Evolutionary conservation across 148 eudicot species (phyloP), one percentile per base, ranked within the genome.

Genomic region (Selenicereus undatus): DNA sequence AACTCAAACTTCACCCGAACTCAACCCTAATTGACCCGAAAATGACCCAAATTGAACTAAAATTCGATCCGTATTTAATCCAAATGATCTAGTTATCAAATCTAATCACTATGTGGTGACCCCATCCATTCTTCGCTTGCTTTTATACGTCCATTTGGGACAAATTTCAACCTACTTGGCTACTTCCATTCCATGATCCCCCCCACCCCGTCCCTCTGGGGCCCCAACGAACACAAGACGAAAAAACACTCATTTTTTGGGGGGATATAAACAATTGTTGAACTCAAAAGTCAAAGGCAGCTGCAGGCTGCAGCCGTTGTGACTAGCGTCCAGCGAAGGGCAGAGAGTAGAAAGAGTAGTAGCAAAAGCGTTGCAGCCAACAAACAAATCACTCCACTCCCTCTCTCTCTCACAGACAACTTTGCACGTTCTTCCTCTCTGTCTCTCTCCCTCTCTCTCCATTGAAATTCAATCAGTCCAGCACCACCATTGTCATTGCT

Each of bases 231-330:
- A 39, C 1, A 39, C 43, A 39, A 39, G 2, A 39, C 43, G 3
- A 39, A 39, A 39, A 39, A 7, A 39, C 7, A 39, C 8, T 39
- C 58, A 9, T 52, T 52, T 52, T 52, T 4, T 0, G 4, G 58
- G 58, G 58, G 1, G 2, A 16, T 56, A 5, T 56, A 56, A 16
- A 56, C 62, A 56, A 16, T 18, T 56, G 22, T 4, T 2, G 10
- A 64, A 64, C 12, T 64, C 68, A 24, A 64, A 32, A 64, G 68
- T 64, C 68, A 64, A 64, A n/a, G 68, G 68, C n/a, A 56, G 62
- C n/a, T 56, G 2, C 13, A 48, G 13, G n/a, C 62, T 18, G 14
- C 2, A 56, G 62, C 62, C 0, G n/a, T 11, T 11, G 62, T 0
- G 22, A 56, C 12, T n/a, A n/a, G n/a, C n/a, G n/a, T 48, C 60